Evolutionary conservation across 768 basidiomycete genomes (phyloP).

Genomic region (Phlebiopsis gigantea): DNA sequence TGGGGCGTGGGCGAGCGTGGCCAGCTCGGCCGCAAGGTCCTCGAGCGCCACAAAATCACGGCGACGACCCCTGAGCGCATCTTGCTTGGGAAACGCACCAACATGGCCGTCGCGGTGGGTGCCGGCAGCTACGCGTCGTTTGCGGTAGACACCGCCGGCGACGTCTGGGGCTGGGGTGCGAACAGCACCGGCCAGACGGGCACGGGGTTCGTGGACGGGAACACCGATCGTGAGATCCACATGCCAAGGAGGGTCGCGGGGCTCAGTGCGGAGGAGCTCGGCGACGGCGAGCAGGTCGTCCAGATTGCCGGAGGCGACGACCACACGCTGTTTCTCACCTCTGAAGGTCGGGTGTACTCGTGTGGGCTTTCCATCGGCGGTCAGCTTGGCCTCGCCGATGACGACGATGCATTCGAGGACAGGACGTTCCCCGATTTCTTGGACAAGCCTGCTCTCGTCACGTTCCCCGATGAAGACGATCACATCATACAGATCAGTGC

Average conservation of each 20-base stretch:
- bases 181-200: constrained; percentile 87
- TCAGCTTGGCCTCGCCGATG: constrained; percentile 74
- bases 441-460: constrained; percentile 56
- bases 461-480: constrained; percentile 65
- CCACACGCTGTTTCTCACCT: constrained; percentile 86
- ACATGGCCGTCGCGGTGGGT: constrained; percentile 65
- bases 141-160: constrained; percentile 77
- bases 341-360: constrained; percentile 76
- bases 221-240: constrained; percentile 49
- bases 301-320: constrained; percentile 84
- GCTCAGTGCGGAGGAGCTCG: constrained; percentile 54
- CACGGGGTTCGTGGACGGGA: constrained; percentile 41
- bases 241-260: constrained; percentile 57
- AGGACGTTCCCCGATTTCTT: constrained; percentile 54
- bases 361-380: constrained; percentile 81
- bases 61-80: constrained; percentile 88
- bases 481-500: constrained; percentile 59
- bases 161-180: constrained; percentile 92
- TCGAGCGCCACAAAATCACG: constrained; percentile 83
- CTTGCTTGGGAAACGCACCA: constrained; percentile 60
- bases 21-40: constrained; percentile 86
- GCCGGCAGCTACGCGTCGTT: constrained; percentile 87
- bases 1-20: constrained; percentile 90
- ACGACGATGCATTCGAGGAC: constrained; percentile 64
- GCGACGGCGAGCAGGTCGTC: constrained; percentile 48